These are phyloP conservation scores for Salix viminalis DNA, from an alignment of 345 rosid species.

Conservation along the genomic window DNA sequence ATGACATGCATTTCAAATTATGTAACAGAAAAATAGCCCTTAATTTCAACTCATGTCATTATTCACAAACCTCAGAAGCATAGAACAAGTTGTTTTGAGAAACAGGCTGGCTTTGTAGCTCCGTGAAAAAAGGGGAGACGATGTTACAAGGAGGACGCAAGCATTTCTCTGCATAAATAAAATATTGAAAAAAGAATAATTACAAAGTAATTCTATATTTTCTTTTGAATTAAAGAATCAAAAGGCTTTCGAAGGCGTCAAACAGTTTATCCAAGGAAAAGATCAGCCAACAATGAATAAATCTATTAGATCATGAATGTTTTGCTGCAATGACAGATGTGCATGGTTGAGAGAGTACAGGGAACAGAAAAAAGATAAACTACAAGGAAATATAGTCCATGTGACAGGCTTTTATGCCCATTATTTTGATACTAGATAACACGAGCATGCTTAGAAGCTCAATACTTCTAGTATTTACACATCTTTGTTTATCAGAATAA, in stretches of 20 bases:
- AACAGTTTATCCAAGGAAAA: not conserved
- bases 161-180: conserved; percentile 36
- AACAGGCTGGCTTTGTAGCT: conserved; percentile 27
- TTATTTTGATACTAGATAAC: not conserved
- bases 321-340: not conserved
- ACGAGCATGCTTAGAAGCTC: not conserved
- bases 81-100: conserved; percentile 33
- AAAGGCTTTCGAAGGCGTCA: not conserved
- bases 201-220: not conserved
- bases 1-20: not conserved
- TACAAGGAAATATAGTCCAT: not conserved
- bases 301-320: not conserved
- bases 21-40: not conserved
- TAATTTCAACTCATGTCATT: not conserved
- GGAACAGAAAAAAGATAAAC: not conserved
- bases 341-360: not conserved
- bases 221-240: not conserved
- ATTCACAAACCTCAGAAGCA: conserved; percentile 42
- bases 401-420: not conserved
- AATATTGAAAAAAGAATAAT: not conserved
- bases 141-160: conserved; percentile 28
- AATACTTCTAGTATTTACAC: not conserved
- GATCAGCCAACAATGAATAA: not conserved
- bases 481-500: not conserved
- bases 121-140: conserved; percentile 18